Percentiles rank a stretch among this genome's conserved stretches.
phyloP scores from a whole-genome alignment of 345 rosid genomes.

The Laguncularia racemosa region DNA sequence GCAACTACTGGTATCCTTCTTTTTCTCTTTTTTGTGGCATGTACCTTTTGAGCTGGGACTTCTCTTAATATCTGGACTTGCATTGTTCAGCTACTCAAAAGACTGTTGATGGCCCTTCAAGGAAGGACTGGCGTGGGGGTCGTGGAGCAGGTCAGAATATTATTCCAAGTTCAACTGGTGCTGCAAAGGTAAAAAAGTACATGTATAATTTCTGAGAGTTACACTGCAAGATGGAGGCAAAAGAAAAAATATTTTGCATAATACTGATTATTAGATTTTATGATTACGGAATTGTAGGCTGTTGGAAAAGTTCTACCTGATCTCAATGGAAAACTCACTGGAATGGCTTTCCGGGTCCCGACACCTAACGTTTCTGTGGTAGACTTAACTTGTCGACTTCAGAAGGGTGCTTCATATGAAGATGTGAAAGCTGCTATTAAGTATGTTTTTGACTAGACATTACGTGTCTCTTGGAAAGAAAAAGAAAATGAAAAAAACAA shows the following conservation, averaged over 20 bases:
- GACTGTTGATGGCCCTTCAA: slow-evolving; percentile 97
- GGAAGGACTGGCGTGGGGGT: slow-evolving; percentile 99
- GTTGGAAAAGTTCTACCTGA: slow-evolving; percentile 99
- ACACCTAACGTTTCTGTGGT: slow-evolving; percentile 96
- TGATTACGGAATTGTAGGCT: slow-evolving; percentile 38
- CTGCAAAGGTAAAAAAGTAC: slow-evolving; percentile 72
- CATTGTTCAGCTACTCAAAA: slow-evolving; percentile 82
- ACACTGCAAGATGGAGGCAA: background rate
- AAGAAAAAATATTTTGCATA: background rate
- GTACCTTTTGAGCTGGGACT: background rate
- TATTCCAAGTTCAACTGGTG: slow-evolving; percentile 99
- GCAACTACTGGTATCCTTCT: slow-evolving; percentile 83
- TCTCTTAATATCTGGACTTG: slow-evolving; percentile 14
- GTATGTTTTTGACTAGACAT: slow-evolving; percentile 26
- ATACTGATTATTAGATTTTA: background rate
- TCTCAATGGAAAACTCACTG: slow-evolving; percentile 96
- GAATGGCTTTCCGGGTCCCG: slow-evolving; percentile 99
- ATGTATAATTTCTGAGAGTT: background rate
- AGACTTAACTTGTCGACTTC: slow-evolving; percentile 95
- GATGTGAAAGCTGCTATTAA: slow-evolving; percentile 92
- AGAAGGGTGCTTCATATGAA: slow-evolving; percentile 85
- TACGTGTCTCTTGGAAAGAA: background rate
- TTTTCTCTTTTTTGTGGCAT: background rate
- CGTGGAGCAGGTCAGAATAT: slow-evolving; percentile 97
- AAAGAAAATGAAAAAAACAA: no score